phyloP scores from a whole-genome alignment of 345 rosid genomes.

The Lumnitzera littorea region DNA sequence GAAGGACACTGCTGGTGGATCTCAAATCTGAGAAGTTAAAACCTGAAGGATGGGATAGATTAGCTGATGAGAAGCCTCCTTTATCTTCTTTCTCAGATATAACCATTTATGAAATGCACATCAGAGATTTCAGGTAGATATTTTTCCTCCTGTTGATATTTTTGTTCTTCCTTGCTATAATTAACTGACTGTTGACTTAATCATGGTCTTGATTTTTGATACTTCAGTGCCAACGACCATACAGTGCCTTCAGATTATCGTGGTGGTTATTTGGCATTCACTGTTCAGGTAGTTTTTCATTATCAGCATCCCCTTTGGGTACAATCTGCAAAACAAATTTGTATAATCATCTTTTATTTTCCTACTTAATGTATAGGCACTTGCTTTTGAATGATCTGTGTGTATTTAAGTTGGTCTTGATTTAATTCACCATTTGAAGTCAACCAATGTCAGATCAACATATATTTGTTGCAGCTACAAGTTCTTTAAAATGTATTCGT shows the following conservation, averaged over 20 bases:
- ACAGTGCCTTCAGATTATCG: slow-evolving; percentile 50
- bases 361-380: too few relatives aligned
- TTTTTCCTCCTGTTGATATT: background rate
- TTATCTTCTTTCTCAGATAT: slow-evolving; percentile 58
- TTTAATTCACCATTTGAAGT: too few relatives aligned
- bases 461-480: too few relatives aligned
- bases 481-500: too few relatives aligned
- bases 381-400: too few relatives aligned
- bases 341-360: too few relatives aligned
- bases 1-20: slow-evolving; percentile 66
- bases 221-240: slow-evolving; percentile 55
- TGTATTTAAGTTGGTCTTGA: too few relatives aligned
- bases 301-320: background rate
- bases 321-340: too few relatives aligned
- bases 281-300: slow-evolving; percentile 48
- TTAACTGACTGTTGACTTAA: slow-evolving; percentile 11
- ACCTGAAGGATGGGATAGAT: slow-evolving; percentile 76
- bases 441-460: too few relatives aligned
- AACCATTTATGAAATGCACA: slow-evolving; percentile 89
- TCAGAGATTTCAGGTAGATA: slow-evolving; percentile 84
- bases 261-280: slow-evolving; percentile 87
- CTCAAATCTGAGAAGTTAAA: slow-evolving; percentile 49
- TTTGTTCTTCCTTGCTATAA: slow-evolving; percentile 8
- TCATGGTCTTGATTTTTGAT: slow-evolving; percentile 1
- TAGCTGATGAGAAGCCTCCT: slow-evolving; percentile 61